phyloP scores from a whole-genome alignment of 768 basidiomycete species.

The Termitomyces sp. region DNA sequence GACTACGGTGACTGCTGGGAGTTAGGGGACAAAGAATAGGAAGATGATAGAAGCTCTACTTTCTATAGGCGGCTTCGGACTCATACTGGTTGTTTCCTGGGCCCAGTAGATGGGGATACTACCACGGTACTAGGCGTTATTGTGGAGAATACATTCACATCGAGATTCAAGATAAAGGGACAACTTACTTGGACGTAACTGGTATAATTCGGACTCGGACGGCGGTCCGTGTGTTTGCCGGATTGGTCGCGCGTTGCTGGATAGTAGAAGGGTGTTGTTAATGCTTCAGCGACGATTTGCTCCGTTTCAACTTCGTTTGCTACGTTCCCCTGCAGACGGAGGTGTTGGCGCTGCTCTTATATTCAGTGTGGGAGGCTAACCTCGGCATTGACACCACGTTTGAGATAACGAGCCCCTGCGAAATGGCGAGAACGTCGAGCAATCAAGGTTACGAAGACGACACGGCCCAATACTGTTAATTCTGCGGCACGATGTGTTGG shows the following conservation, averaged over 20 bases:
- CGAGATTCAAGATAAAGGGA: background rate
- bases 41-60: slow-evolving; percentile 45
- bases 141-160: background rate
- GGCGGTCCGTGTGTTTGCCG: slow-evolving; percentile 31
- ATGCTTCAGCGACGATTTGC: slow-evolving; percentile 89
- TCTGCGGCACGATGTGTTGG: slow-evolving; percentile 40
- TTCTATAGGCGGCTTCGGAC: slow-evolving; percentile 92
- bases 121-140: slow-evolving; percentile 66
- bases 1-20: slow-evolving; percentile 69
- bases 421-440: slow-evolving; percentile 92
- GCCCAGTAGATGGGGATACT: slow-evolving; percentile 97
- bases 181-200: slow-evolving; percentile 81
- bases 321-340: slow-evolving; percentile 75
- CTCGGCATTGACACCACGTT: slow-evolving; percentile 91
- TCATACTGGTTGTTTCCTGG: slow-evolving; percentile 87
- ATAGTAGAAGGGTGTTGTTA: slow-evolving; percentile 86
- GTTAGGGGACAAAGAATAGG: background rate
- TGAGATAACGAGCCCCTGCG: slow-evolving; percentile 92
- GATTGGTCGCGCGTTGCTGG: slow-evolving; percentile 37
- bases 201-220: slow-evolving; percentile 82
- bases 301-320: slow-evolving; percentile 99
- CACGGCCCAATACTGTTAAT: slow-evolving; percentile 81
- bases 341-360: background rate
- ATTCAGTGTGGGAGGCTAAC: slow-evolving; percentile 29
- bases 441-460: slow-evolving; percentile 91